These are phyloP conservation scores for Adansonia madagascariensis DNA, from an alignment of 441 rosid genomes.

Conservation along the genomic window DNA sequence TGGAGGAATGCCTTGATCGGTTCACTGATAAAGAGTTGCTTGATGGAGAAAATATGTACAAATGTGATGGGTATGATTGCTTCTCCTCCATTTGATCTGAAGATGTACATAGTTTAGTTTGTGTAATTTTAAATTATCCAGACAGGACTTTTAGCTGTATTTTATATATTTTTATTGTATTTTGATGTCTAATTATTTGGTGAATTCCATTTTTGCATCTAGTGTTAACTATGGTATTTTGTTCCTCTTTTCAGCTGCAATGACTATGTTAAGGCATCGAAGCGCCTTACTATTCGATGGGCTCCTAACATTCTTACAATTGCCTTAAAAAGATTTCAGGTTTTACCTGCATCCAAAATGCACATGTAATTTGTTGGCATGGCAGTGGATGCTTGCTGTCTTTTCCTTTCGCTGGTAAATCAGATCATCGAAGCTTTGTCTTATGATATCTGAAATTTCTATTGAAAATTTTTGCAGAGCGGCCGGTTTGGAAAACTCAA, in stretches of 20 bases:
- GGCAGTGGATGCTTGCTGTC: not conserved
- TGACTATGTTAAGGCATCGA: conserved; percentile 94
- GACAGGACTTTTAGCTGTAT: not conserved
- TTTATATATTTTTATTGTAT: not conserved
- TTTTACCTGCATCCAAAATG: conserved; percentile 30
- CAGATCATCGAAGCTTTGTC: not conserved
- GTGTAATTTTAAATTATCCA: not conserved
- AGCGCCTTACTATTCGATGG: conserved; percentile 71
- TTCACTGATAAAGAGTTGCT: conserved; percentile 87
- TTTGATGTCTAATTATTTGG: not conserved
- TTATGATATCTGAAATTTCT: conserved; percentile 19
- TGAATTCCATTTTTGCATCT: not conserved
- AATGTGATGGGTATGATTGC: conserved; percentile 79
- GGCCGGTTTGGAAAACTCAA: conserved; percentile 97
- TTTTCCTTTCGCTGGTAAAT: not conserved
- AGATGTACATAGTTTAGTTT: conserved; percentile 6
- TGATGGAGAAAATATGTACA: conserved; percentile 95
- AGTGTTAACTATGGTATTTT: conserved; percentile 19
- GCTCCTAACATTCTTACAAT: conserved; percentile 93
- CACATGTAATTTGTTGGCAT: not conserved
- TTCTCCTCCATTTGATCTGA: conserved; percentile 8
- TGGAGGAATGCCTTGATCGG: conserved; percentile 94
- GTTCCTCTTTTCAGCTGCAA: conserved; percentile 54
- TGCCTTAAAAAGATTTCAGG: conserved; percentile 98
- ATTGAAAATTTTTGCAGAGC: conserved; percentile 60